phyloP scores from a whole-genome alignment of 352 stramenopile genomes.

The Paralagenidium karlingii region DNA sequence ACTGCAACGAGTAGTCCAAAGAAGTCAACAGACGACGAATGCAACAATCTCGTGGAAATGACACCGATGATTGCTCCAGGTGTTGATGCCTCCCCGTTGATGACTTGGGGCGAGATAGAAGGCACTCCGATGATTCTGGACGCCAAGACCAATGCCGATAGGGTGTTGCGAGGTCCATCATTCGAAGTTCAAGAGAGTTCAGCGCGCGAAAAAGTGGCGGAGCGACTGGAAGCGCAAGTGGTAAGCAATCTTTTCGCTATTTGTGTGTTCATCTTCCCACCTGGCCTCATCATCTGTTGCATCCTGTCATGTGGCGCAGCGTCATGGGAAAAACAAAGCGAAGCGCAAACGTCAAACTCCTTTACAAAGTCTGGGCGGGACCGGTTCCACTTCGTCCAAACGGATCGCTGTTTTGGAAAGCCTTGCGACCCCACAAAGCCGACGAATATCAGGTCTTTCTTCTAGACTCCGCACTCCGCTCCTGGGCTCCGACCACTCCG shows the following conservation, averaged over 20 bases:
- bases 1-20: no score
- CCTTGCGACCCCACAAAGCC: no score
- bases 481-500: constrained; percentile 34
- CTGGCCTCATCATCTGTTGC: no score
- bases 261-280: no score
- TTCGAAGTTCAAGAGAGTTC: constrained; percentile 63
- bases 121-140: constrained; percentile 52
- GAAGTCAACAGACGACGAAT: constrained; percentile 6
- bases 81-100: constrained; percentile 57
- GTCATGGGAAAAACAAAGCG: no score
- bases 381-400: no score
- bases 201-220: constrained; percentile 43
- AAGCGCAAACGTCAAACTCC: no score
- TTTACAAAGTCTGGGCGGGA: no score
- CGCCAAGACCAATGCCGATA: constrained; percentile 12
- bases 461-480: constrained; percentile 26
- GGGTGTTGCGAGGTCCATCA: constrained; percentile 18
- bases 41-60: constrained; percentile 56
- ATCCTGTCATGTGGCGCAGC: no score
- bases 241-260: constrained; percentile 24
- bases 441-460: no score
- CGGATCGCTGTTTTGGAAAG: no score
- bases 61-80: constrained; percentile 62
- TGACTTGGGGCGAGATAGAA: constrained; percentile 82
- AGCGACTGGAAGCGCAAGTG: constrained; percentile 38